phyloP scores from a whole-genome alignment of 2,329 filamentous ascomycete genomes.

The Tolypocladium sp. region DNA sequence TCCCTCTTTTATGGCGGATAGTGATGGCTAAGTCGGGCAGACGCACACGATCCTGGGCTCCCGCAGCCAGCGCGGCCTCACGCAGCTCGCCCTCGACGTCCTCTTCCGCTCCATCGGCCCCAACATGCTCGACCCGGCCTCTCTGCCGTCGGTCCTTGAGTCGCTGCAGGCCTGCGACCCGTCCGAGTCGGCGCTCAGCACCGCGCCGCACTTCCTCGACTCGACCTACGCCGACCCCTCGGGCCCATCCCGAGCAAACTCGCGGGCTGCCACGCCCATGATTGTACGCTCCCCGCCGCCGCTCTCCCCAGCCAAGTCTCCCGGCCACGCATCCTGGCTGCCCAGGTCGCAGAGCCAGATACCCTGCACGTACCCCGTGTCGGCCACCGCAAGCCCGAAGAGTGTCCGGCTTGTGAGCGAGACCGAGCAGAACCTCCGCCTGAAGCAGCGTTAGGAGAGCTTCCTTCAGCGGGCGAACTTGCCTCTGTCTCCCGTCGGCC shows the following conservation, averaged over 20 bases:
- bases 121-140: conserved; percentile 56
- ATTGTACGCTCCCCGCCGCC: conserved; percentile 44
- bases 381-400: conserved; percentile 22
- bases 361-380: conserved; percentile 20
- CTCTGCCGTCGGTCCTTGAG: conserved; percentile 54
- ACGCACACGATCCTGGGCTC: conserved; percentile 94
- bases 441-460: conserved; percentile 19
- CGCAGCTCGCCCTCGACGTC: conserved; percentile 83
- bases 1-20: neutral
- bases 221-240: conserved; percentile 59
- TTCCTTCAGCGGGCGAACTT: conserved; percentile 8
- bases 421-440: conserved; percentile 11
- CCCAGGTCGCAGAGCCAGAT: conserved; percentile 8
- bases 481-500: neutral
- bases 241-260: conserved; percentile 48
- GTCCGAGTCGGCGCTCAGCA: conserved; percentile 70
- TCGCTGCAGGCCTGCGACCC: conserved; percentile 69
- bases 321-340: conserved; percentile 10
- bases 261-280: conserved; percentile 62
- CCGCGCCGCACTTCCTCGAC: conserved; percentile 71
- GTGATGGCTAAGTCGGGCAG: conserved; percentile 32
- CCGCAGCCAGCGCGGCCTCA: conserved; percentile 75
- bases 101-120: conserved; percentile 74
- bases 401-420: conserved; percentile 35
- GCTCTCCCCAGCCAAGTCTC: conserved; percentile 12